These are phyloP conservation scores for Jaapia argillacea DNA, from an alignment of 768 basidiomycete genomes.

Conservation along the genomic window DNA sequence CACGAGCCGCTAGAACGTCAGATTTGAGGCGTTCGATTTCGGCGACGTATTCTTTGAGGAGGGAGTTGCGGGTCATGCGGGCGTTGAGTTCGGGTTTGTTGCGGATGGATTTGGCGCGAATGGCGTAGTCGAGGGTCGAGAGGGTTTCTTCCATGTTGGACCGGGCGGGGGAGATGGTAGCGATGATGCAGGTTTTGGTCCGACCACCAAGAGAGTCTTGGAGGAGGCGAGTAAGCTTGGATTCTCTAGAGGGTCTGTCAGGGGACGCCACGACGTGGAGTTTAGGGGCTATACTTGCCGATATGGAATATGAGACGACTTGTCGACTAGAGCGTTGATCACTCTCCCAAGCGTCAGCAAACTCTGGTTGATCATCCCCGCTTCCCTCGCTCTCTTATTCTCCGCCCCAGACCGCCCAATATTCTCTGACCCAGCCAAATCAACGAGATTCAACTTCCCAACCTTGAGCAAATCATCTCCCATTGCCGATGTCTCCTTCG, in stretches of 20 bases:
- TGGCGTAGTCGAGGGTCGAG: constrained; percentile 94
- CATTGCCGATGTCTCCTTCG: constrained; percentile 67
- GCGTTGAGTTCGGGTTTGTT: constrained; percentile 96
- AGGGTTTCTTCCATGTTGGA: constrained; percentile 96
- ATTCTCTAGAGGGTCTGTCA: constrained; percentile 51
- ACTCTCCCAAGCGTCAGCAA: constrained; percentile 94
- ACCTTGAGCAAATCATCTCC: constrained; percentile 88
- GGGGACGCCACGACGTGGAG: background rate
- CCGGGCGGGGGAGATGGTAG: constrained; percentile 89
- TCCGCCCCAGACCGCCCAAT: constrained; percentile 94
- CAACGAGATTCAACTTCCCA: constrained; percentile 95
- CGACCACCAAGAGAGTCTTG: constrained; percentile 98
- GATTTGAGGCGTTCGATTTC: constrained; percentile 92
- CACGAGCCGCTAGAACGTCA: constrained; percentile 82
- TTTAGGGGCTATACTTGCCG: too few species aligned
- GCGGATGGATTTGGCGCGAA: constrained; percentile 88
- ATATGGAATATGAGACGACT: constrained; percentile 87
- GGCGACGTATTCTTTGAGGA: constrained; percentile 86
- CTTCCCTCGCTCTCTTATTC: constrained; percentile 90
- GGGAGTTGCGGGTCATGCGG: constrained; percentile 83
- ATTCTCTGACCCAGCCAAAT: constrained; percentile 95
- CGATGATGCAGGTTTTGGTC: constrained; percentile 97
- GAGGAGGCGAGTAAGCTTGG: constrained; percentile 91
- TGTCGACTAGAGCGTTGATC: constrained; percentile 92
- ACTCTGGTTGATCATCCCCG: constrained; percentile 98